Percentiles rank a stretch among this genome's conserved stretches.
These are phyloP conservation scores for Skeletonema costatum DNA, from an alignment of 108 stramenopile genomes.

Conservation along the genomic window DNA sequence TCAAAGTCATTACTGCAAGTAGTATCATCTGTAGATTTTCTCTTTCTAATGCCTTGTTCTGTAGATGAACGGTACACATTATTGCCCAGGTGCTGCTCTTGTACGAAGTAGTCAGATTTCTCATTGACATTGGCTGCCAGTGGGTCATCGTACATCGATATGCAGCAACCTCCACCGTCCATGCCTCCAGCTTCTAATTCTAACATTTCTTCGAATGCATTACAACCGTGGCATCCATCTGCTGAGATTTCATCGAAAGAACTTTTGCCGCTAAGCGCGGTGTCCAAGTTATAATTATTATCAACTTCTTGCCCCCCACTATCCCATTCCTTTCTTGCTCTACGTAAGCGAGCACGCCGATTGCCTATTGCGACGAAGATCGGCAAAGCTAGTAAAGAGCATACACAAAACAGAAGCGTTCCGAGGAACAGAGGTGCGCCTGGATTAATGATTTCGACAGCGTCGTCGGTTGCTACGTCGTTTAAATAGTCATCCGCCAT, in stretches of 20 bases:
- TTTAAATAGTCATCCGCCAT: neutral
- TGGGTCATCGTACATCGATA: neutral
- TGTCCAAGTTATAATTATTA: neutral
- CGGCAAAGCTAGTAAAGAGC: neutral
- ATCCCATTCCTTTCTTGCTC: neutral
- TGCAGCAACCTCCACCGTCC: neutral
- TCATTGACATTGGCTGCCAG: neutral
- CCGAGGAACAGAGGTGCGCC: slow-evolving; percentile 18
- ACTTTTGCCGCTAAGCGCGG: neutral
- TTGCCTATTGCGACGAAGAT: slow-evolving; percentile 16
- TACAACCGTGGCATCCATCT: neutral
- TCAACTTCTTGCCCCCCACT: neutral
- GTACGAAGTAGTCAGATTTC: neutral
- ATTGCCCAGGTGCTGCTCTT: too few relatives aligned
- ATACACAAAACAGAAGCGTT: neutral
- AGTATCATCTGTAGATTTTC: neutral
- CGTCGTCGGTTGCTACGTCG: slow-evolving; percentile 13
- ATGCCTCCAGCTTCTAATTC: neutral
- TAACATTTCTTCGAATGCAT: neutral
- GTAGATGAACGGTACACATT: too few relatives aligned
- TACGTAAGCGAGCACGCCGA: slow-evolving; percentile 7
- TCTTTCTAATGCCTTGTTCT: neutral
- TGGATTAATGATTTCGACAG: slow-evolving; percentile 11
- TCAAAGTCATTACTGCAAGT: neutral
- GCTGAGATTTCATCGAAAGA: neutral